phyloP scores from a whole-genome alignment of 805 yeast genomes.

The Vanderwaltozyma yarrowii region DNA sequence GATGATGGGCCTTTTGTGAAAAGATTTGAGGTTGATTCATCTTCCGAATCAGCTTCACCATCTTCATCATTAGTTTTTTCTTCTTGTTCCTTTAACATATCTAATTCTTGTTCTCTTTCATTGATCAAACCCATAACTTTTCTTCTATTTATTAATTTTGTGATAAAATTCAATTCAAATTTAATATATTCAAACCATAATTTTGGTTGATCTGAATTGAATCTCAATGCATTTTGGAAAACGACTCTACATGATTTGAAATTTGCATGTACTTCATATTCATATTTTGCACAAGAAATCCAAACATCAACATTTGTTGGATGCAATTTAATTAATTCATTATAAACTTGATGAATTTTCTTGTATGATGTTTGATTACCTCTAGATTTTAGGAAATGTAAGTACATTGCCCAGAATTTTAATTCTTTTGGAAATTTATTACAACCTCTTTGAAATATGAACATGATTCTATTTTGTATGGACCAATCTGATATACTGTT shows the following conservation, averaged over 20 bases:
- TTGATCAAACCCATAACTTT: slow-evolving; percentile 69
- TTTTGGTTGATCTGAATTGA: slow-evolving; percentile 60
- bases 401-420: slow-evolving; percentile 67
- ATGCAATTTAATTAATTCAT: slow-evolving; percentile 70
- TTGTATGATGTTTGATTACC: slow-evolving; percentile 50
- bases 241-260: slow-evolving; percentile 81
- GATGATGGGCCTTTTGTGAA: slow-evolving; percentile 34
- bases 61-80: slow-evolving; percentile 28
- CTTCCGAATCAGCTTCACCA: slow-evolving; percentile 27
- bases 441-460: slow-evolving; percentile 75
- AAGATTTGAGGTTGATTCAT: slow-evolving; percentile 19
- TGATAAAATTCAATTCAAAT: slow-evolving; percentile 77
- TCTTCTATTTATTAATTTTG: slow-evolving; percentile 76
- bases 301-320: slow-evolving; percentile 88
- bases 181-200: slow-evolving; percentile 83
- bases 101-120: slow-evolving; percentile 55
- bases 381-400: slow-evolving; percentile 52
- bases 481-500: slow-evolving; percentile 82
- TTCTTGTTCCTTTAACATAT: slow-evolving; percentile 31
- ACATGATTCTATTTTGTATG: slow-evolving; percentile 67
- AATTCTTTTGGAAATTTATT: slow-evolving; percentile 69
- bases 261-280: slow-evolving; percentile 79
- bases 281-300: slow-evolving; percentile 92
- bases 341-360: slow-evolving; percentile 65
- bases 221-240: slow-evolving; percentile 74